phyloP scores from a whole-genome alignment of 768 basidiomycete genomes.

The Hygrocybe coccinea region DNA sequence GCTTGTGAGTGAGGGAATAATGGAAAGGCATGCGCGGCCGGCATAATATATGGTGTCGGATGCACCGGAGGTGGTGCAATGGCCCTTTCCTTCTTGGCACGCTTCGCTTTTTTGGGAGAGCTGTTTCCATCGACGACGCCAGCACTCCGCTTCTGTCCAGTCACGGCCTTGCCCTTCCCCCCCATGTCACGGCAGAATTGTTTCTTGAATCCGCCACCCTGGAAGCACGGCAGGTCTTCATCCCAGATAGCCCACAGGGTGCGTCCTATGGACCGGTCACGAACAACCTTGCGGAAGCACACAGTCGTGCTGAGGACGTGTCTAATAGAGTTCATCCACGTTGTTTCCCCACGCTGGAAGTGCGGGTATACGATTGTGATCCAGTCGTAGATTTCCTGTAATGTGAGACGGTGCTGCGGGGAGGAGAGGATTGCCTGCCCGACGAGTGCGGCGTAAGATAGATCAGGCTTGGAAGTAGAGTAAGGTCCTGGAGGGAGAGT shows the following conservation, averaged over 20 bases:
- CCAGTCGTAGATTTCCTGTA: slow-evolving; percentile 96
- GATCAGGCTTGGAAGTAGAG: slow-evolving; percentile 70
- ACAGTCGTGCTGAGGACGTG: slow-evolving; percentile 92
- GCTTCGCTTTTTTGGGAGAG: slow-evolving; percentile 33
- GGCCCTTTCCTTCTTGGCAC: slow-evolving; percentile 38
- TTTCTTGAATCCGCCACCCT: slow-evolving; percentile 77
- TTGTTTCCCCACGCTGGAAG: slow-evolving; percentile 87
- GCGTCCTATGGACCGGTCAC: slow-evolving; percentile 73
- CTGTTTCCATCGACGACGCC: background rate
- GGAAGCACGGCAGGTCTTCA: slow-evolving; percentile 77
- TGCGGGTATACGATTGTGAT: slow-evolving; percentile 91
- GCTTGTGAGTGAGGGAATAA: slow-evolving; percentile 24
- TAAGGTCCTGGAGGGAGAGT: slow-evolving; percentile 82
- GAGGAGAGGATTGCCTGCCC: slow-evolving; percentile 92
- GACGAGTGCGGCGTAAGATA: slow-evolving; percentile 92
- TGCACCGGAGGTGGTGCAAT: slow-evolving; percentile 14
- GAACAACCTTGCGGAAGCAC: slow-evolving; percentile 80
- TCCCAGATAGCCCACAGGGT: slow-evolving; percentile 87
- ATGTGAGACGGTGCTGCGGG: slow-evolving; percentile 73
- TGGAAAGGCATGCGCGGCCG: slow-evolving; percentile 19
- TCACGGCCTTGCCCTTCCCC: slow-evolving; percentile 32
- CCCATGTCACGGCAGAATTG: slow-evolving; percentile 48
- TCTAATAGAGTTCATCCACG: slow-evolving; percentile 98
- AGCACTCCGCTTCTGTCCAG: background rate
- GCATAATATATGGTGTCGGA: slow-evolving; percentile 15